Base-by-base conservation (phyloP, 305 asterid species). In the Euphrasia arctica region DNA sequence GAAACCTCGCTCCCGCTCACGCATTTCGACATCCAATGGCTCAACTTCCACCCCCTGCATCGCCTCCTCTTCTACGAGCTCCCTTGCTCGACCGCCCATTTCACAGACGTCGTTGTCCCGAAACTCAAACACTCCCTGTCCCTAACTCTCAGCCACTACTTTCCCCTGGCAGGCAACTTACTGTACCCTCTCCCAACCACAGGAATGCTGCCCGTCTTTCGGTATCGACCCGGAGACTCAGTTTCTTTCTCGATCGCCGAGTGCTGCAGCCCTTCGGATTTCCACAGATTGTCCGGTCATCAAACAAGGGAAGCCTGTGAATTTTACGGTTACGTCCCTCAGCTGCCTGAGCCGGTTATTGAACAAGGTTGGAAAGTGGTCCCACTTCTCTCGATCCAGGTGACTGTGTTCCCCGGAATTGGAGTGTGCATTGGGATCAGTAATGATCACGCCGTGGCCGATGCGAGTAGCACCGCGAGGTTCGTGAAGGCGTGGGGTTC, bases 1-100 rank as follows among this genome's bases (percentile, higher is more conserved):
- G 73, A 62, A 62, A 32, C 27, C 7, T 15, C 18, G 28, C 18
- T 69, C 29, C 68, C 59, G 2, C 73, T 62, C 28, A 31, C 43
- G 7, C 57, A 42, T 45, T 43, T 45, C 45, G 68, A 69, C 68
- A 1, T 62, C 0, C 0, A 15, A 0, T 69, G 68, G 73, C 43
- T 69, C 8, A 56, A 43, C 25, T 62, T 43, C 43, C 63, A 62
- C n/a, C 58, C 73, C 1, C 28, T 54, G 43, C 73, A 61, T 28
- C 63, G 27, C 45, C 52, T 69, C 32, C 9, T 69, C 58, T 62
- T 69, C 73, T 69, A 54, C 59, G 9, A 62, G 3, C 9, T 54
- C 64, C 68, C 64, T 3, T 69, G 68, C 12, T 42, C 73, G 0
- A 39, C 25, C 12, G 3, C 73, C 1, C 42, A 69, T 1, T 69